Conservation (phyloP, 805 yeast genomes). For the Cyberlindnera veronae region DNA sequence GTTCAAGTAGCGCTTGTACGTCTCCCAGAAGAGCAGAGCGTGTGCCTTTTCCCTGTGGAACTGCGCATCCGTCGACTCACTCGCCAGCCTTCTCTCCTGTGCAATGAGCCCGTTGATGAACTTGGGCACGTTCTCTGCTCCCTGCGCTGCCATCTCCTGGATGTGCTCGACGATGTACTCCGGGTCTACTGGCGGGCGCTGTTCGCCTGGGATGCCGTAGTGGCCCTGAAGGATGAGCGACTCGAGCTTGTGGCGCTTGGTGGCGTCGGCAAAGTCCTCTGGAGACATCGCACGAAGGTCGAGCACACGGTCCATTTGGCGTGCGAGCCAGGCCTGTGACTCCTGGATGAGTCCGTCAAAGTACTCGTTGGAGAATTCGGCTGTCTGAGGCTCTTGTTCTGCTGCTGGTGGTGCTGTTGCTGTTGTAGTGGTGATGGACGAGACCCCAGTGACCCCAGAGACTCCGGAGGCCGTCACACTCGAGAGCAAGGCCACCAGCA, state of each 20-base stretch:
- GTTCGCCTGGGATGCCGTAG: conserved; percentile 3
- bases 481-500: too few species aligned
- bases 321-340: conserved; percentile 5
- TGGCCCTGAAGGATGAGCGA: conserved; percentile 10
- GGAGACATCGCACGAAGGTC: conserved; percentile 4
- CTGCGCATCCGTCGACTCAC: conserved; percentile 1
- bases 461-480: too few species aligned
- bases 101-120: not conserved
- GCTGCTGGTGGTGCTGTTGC: not conserved
- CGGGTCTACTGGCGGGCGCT: conserved; percentile 3
- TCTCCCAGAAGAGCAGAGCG: conserved; percentile 10
- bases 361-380: conserved; percentile 3
- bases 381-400: not conserved
- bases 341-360: conserved; percentile 5
- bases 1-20: conserved; percentile 5
- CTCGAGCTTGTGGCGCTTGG: conserved; percentile 7
- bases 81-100: conserved; percentile 8
- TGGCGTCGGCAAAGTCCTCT: conserved; percentile 4
- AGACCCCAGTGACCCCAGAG: too few species aligned
- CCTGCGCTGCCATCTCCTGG: conserved; percentile 1
- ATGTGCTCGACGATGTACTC: conserved; percentile 5
- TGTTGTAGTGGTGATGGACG: not conserved
- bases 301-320: conserved; percentile 8
- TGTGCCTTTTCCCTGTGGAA: conserved; percentile 8
- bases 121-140: not conserved